Evolutionary conservation across 805 yeast genomes (phyloP).

Genomic region (Isabelozyma rhagii): DNA sequence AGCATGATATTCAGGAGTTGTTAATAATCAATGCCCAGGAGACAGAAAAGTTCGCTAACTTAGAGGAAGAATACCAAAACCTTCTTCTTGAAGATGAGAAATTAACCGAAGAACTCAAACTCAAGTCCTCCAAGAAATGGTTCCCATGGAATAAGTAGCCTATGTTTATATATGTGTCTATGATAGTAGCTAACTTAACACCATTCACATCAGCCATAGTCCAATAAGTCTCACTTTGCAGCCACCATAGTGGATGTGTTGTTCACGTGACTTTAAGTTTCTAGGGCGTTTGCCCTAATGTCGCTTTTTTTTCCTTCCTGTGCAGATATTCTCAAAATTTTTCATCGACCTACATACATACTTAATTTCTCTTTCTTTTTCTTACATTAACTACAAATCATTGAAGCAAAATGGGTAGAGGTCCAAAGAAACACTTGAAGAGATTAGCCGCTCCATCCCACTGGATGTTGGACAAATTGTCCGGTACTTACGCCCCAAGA

Average conservation of each 20-base stretch:
- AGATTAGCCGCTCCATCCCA: slow-evolving; percentile 37
- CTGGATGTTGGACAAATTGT: slow-evolving; percentile 38
- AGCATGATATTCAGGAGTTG: slow-evolving; percentile 32
- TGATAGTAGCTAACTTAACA: not conserved
- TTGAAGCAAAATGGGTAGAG: slow-evolving; percentile 20
- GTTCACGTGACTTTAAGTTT: not conserved
- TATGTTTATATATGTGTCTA: not conserved
- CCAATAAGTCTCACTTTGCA: not conserved
- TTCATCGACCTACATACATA: not conserved
- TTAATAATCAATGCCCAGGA: slow-evolving; percentile 34
- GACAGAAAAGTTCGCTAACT: slow-evolving; percentile 34
- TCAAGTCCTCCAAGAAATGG: slow-evolving; percentile 23
- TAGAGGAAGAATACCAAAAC: slow-evolving; percentile 33
- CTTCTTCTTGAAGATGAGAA: slow-evolving; percentile 24
- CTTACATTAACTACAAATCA: slow-evolving; percentile 1
- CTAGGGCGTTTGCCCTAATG: slow-evolving; percentile 1
- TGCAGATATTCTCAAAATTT: not conserved
- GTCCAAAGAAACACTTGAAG: slow-evolving; percentile 33
- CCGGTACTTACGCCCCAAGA: slow-evolving; percentile 35
- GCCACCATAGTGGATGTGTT: not conserved
- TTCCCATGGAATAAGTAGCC: slow-evolving; percentile 15
- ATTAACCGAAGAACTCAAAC: slow-evolving; percentile 18
- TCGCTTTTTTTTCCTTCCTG: not conserved
- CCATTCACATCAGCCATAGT: not conserved
- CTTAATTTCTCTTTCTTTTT: not conserved